phyloP scores from a whole-genome alignment of 2,329 filamentous ascomycete genomes.

The Penicillium sp. region DNA sequence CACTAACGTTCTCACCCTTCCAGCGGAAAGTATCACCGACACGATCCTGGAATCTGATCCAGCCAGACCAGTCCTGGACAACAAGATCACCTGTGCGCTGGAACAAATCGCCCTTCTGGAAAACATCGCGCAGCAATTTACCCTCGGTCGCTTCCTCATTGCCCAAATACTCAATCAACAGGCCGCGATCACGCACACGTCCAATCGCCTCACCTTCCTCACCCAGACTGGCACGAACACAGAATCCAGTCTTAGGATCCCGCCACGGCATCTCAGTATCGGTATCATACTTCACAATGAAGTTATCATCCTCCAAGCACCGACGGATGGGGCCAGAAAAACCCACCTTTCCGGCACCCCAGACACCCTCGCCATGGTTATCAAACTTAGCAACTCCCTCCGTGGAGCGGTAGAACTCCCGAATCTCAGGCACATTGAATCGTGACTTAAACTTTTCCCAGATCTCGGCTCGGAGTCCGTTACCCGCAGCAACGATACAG shows the following conservation, averaged over 20 bases:
- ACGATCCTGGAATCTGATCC: constrained; percentile 49
- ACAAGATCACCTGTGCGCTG: constrained; percentile 50
- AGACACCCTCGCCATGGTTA: constrained; percentile 44
- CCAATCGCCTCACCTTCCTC: constrained; percentile 51
- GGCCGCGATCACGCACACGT: constrained; percentile 40
- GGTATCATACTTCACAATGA: constrained; percentile 46
- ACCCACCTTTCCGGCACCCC: constrained; percentile 47
- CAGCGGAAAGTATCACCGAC: constrained; percentile 42
- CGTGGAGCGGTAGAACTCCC: constrained; percentile 52
- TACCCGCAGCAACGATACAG: constrained; percentile 49
- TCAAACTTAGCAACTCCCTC: constrained; percentile 50
- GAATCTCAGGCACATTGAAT: constrained; percentile 47
- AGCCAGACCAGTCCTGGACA: constrained; percentile 42
- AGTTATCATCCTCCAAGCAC: constrained; percentile 43
- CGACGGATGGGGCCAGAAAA: constrained; percentile 45
- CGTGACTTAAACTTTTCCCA: constrained; percentile 50
- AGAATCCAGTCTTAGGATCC: constrained; percentile 48
- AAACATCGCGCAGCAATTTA: constrained; percentile 47
- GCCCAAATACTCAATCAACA: constrained; percentile 45
- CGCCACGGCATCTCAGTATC: constrained; percentile 45
- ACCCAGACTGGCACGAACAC: constrained; percentile 35
- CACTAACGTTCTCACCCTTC: constrained; percentile 51
- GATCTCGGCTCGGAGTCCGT: constrained; percentile 50
- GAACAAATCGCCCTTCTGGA: constrained; percentile 48
- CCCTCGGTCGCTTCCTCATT: constrained; percentile 46